Evolutionary conservation across 1,284 basidiomycete genomes (phyloP).

Genomic region (Wallemia mellicola): DNA sequence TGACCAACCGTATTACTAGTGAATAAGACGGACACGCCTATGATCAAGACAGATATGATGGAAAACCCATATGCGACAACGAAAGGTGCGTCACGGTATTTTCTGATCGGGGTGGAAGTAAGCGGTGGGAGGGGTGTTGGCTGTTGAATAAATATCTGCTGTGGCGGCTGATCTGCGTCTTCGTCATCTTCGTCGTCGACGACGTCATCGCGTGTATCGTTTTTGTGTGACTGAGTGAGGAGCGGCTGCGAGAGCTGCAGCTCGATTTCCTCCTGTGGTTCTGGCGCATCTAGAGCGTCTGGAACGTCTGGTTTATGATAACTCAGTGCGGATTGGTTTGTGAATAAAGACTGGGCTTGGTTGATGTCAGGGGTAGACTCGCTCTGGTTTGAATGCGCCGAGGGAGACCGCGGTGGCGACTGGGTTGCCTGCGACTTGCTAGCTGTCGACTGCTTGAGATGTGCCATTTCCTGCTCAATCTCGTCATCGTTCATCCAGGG

Average conservation of each 20-base stretch:
- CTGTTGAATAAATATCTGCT: background rate
- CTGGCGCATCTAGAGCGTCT: background rate
- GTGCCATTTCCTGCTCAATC: background rate
- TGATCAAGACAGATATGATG: background rate
- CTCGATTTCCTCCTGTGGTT: background rate
- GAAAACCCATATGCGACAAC: background rate
- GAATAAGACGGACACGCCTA: background rate
- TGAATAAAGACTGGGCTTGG: background rate
- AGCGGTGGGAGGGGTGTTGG: background rate
- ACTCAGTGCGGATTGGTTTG: background rate
- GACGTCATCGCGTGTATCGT: background rate
- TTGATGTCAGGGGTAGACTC: background rate
- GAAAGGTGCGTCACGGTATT: background rate
- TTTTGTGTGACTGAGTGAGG: background rate
- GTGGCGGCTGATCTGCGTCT: background rate
- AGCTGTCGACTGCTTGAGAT: background rate
- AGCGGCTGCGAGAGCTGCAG: background rate
- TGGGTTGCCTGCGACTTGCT: background rate
- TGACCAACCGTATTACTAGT: background rate
- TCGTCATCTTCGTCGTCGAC: background rate
- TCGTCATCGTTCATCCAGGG: background rate
- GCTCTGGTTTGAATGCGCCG: background rate
- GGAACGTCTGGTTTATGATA: background rate
- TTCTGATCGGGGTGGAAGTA: background rate
- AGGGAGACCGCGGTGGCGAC: background rate